Base-by-base conservation (phyloP, 2,329 filamentous ascomycete genomes). In the Colletotrichum paranaense region DNA sequence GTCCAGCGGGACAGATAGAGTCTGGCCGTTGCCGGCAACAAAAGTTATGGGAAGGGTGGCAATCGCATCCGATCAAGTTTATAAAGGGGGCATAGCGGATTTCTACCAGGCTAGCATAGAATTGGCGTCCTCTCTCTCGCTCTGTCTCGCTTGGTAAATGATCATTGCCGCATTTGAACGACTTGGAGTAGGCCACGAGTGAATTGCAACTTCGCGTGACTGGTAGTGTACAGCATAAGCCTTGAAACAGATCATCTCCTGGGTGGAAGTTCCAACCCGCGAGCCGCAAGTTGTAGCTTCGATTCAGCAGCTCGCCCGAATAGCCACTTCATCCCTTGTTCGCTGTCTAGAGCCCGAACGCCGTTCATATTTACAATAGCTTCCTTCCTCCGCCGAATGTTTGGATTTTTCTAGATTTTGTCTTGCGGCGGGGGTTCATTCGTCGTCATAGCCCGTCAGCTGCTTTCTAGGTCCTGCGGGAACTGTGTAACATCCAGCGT, bases 361-460 rank as follows among this genome's bases (percentile, higher is more conserved):
- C 76, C 75, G 52, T 57, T 62, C 69, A 46, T 78, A 78, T 76
- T 64, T 78, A 78, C 76, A 78, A 56, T 3, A 60, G 71, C 16
- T 46, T 46, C 65, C 35, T 68, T 72, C 46, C 52, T 28, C 22
- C 22, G n/a, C 42, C 46, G 22, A 8, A 12, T 52, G 32, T 64
- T 19, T 67, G 55, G 46, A 49, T 32, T 57, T 53, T 30, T 19
- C 19, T 42, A 19, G 38, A 8, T 52, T 52, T 59, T 19, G 35
- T 14, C 28, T 24, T 11, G 14, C 53, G 14, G 38, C 38, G 2
- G 14, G 14, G 2, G 38, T 74, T 79, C 79, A 82, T 75, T 86
- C 86, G 78, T 92, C 90, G 78, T 91, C 90, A 81, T 90, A 92
- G 72, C 89, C 90, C 57, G 83, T 87, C 75, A 92, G 77, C 75